A percentile compares a stretch with the other conserved stretches of the same genome.
These are phyloP conservation scores for Dactylonectria macrodidyma DNA, from an alignment of 2,329 filamentous ascomycete genomes.

Conservation along the genomic window DNA sequence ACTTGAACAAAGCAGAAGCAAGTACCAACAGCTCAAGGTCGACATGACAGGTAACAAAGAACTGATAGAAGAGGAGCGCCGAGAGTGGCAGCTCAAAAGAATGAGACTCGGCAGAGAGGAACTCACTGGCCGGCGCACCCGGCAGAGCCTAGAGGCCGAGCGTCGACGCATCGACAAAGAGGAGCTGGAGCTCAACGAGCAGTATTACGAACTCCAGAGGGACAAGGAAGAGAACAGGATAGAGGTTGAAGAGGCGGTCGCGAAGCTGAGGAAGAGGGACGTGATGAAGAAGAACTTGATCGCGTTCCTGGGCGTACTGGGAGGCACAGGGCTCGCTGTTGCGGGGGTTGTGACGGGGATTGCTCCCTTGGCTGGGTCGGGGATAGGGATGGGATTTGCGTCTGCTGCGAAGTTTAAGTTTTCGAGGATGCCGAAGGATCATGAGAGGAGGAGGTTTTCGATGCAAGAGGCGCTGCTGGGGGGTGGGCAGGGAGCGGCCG, in stretches of 20 bases:
- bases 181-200: conserved; percentile 7
- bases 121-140: neutral
- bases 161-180: neutral
- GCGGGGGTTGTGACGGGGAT: conserved; percentile 5
- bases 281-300: conserved; percentile 13
- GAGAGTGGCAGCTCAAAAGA: neutral
- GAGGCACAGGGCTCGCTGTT: conserved; percentile 2
- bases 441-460: no score
- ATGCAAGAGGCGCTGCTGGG: no score
- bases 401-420: neutral
- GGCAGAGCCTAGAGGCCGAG: neutral
- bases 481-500: no score
- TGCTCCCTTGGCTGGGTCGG: neutral
- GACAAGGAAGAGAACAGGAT: neutral
- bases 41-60: neutral
- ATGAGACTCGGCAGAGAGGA: neutral
- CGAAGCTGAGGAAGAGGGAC: conserved; percentile 9
- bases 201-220: neutral
- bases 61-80: neutral
- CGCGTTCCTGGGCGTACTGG: conserved; percentile 4
- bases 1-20: neutral
- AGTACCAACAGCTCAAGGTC: neutral
- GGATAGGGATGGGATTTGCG: neutral
- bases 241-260: neutral
- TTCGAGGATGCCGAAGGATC: neutral